Conservation (phyloP, 2,329 filamentous ascomycete species). For the Plectosphaerella cucumerina region DNA sequence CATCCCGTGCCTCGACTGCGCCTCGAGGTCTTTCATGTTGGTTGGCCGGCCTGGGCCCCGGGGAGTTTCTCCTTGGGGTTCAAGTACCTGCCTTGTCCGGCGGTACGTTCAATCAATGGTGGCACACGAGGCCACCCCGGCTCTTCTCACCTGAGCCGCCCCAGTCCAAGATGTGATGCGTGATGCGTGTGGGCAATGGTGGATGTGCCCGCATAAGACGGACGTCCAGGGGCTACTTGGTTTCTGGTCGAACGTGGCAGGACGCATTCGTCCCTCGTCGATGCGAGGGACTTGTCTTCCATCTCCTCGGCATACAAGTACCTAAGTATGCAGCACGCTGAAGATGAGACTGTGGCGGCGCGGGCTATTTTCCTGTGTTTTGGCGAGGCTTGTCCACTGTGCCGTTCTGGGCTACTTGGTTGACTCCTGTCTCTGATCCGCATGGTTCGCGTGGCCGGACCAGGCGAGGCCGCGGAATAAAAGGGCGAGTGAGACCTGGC, state of each 20-base stretch:
- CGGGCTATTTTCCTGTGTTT: not conserved
- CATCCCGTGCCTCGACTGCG: too few relatives aligned
- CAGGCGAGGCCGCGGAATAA: not conserved
- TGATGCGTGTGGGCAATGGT: constrained; percentile 7
- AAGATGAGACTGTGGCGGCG: too few relatives aligned
- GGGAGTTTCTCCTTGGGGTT: constrained; percentile 2
- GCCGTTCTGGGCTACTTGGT: not conserved
- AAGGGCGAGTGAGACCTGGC: too few relatives aligned
- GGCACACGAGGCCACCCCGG: constrained; percentile 5
- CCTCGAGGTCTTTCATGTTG: too few relatives aligned
- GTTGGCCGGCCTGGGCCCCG: too few relatives aligned
- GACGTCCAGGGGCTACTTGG: not conserved
- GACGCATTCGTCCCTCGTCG: constrained; percentile 13
- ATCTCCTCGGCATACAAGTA: too few relatives aligned
- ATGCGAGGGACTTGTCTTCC: constrained; percentile 8
- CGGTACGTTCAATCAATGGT: not conserved
- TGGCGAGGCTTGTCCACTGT: not conserved
- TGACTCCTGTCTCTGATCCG: not conserved
- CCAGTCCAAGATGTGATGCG: not conserved
- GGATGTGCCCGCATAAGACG: constrained; percentile 8
- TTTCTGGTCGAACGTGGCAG: constrained; percentile 5
- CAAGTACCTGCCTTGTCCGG: not conserved
- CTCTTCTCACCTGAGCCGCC: not conserved
- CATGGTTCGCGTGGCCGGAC: not conserved
- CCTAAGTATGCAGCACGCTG: too few relatives aligned